Conservation (phyloP, 306 rosid species). For the Rosa rugosa region DNA sequence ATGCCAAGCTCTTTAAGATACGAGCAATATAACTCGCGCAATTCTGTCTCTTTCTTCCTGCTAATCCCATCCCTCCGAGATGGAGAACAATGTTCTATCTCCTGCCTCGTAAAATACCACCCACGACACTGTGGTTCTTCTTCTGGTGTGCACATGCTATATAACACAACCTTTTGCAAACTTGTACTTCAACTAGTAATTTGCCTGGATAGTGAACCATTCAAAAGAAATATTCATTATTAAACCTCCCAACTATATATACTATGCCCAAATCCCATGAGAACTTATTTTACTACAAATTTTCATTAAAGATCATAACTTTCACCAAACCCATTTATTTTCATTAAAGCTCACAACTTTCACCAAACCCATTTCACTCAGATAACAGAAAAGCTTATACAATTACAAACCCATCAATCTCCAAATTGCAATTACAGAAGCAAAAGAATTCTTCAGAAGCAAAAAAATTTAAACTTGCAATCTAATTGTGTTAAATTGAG, state of each 20-base stretch:
- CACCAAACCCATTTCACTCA: background rate
- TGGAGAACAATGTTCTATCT: slow-evolving; percentile 42
- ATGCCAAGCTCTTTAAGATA: slow-evolving; percentile 48
- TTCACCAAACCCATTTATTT: background rate
- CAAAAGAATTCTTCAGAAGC: background rate
- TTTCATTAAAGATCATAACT: background rate
- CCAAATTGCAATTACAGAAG: background rate
- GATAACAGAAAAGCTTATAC: background rate
- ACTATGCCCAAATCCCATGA: background rate
- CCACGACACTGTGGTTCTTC: slow-evolving; percentile 28
- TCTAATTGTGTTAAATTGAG: background rate
- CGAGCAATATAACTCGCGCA: slow-evolving; percentile 43
- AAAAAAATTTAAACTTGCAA: background rate
- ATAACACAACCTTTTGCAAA: slow-evolving; percentile 13
- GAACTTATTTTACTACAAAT: background rate
- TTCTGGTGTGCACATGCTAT: slow-evolving; percentile 11
- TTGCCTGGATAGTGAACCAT: background rate
- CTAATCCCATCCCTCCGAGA: slow-evolving; percentile 53
- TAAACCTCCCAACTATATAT: background rate
- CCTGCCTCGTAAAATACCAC: slow-evolving; percentile 40
- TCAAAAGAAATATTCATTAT: background rate
- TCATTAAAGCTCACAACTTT: background rate
- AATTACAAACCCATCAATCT: background rate
- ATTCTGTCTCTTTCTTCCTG: slow-evolving; percentile 34
- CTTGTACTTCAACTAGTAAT: background rate